phyloP scores from a whole-genome alignment of 2,329 filamentous ascomycete species.

The Hortaea sp. region DNA sequence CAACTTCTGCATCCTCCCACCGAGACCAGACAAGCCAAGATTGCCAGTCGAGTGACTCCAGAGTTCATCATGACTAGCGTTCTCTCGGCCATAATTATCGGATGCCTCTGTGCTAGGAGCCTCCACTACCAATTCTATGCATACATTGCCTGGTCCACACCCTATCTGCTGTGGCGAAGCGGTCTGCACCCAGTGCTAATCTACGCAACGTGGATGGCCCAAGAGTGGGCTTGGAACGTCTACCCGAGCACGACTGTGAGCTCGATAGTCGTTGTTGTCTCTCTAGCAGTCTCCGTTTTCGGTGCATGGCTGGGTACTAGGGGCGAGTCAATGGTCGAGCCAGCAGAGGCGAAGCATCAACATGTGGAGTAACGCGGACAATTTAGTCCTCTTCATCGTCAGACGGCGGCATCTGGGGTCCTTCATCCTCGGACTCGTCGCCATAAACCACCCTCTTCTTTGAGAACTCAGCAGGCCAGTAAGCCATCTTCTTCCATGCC shows the following conservation, averaged over 20 bases:
- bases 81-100: conserved; percentile 65
- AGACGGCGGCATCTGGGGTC: conserved; percentile 27
- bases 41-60: conserved; percentile 52
- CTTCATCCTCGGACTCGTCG: conserved; percentile 60
- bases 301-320: conserved; percentile 41
- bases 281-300: conserved; percentile 56
- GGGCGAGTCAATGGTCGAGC: not conserved
- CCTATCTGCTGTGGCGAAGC: conserved; percentile 75
- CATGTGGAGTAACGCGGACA: conserved; percentile 4
- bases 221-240: conserved; percentile 92
- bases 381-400: conserved; percentile 19
- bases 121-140: conserved; percentile 95
- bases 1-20: conserved; percentile 36
- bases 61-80: conserved; percentile 68
- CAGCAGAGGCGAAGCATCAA: not conserved
- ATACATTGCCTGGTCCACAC: conserved; percentile 81
- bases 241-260: conserved; percentile 68
- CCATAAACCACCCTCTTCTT: conserved; percentile 47
- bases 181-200: conserved; percentile 58
- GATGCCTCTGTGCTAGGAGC: conserved; percentile 75
- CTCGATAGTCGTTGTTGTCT: conserved; percentile 58
- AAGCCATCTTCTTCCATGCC: conserved; percentile 76
- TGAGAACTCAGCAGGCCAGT: conserved; percentile 51
- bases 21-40: conserved; percentile 45
- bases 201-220: conserved; percentile 60